These are phyloP conservation scores for Gaillardinia entomophila DNA, from an alignment of 805 yeast species.

Conservation along the genomic window DNA sequence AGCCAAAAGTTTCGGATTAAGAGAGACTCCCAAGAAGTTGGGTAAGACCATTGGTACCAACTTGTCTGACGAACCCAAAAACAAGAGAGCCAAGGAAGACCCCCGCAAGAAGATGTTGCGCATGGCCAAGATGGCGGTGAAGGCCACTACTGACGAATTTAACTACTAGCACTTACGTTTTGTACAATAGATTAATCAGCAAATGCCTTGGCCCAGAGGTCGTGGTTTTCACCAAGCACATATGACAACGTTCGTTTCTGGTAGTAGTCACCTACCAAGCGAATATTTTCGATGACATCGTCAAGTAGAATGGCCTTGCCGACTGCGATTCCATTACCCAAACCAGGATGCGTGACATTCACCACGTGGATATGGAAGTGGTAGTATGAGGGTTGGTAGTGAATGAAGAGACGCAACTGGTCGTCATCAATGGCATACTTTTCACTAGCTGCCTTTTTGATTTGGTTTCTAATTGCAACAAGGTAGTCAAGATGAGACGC, in stretches of 20 bases:
- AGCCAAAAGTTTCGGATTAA: constrained; percentile 88
- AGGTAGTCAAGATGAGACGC: constrained; percentile 55
- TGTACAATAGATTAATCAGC: no score
- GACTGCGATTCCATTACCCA: constrained; percentile 59
- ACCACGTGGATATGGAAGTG: constrained; percentile 93
- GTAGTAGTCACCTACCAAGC: constrained; percentile 54
- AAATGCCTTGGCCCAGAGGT: constrained; percentile 54
- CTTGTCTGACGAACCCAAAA: constrained; percentile 20
- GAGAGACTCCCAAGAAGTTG: constrained; percentile 88
- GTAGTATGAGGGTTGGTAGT: constrained; percentile 94
- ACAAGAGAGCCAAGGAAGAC: constrained; percentile 51
- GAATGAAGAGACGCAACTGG: constrained; percentile 72
- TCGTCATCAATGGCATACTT: constrained; percentile 41
- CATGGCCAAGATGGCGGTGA: constrained; percentile 65
- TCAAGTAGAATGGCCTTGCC: constrained; percentile 84
- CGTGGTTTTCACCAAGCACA: constrained; percentile 71
- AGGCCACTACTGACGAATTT: constrained; percentile 65
- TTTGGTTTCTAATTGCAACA: constrained; percentile 36
- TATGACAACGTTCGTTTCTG: constrained; percentile 54
- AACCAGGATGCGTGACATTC: constrained; percentile 61
- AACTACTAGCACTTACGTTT: constrained; percentile 39
- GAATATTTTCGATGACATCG: constrained; percentile 71
- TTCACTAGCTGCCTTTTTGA: constrained; percentile 39
- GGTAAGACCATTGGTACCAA: constrained; percentile 39
- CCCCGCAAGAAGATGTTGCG: constrained; percentile 70